Conservation (phyloP, 495 filamentous ascomycete species). For the Halenospora varia region DNA sequence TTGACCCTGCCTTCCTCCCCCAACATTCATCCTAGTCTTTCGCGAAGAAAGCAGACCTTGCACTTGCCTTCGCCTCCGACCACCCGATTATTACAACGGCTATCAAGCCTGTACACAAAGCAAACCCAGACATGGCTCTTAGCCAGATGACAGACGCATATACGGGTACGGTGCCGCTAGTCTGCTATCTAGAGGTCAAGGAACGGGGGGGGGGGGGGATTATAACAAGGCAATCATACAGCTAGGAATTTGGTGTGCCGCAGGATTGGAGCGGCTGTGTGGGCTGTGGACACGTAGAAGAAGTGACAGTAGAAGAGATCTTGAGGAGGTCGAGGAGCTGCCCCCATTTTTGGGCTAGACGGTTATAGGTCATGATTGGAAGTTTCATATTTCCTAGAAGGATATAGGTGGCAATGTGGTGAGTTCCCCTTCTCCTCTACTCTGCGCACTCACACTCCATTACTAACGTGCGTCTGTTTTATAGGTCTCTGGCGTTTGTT, state of each 20-base stretch:
- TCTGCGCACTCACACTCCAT: background rate
- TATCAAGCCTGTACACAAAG: too few relatives aligned
- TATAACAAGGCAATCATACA: conserved; percentile 17
- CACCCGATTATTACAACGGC: too few relatives aligned
- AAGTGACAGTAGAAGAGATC: conserved; percentile 4
- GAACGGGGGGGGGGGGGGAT: conserved; percentile 14
- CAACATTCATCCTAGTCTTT: too few relatives aligned
- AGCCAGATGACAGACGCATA: conserved; percentile 21
- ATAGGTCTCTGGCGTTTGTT: too few relatives aligned
- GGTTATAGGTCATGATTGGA: conserved; percentile 15
- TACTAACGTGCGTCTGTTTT: conserved; percentile 10
- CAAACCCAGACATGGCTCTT: conserved; percentile 8
- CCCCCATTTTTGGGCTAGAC: conserved; percentile 14
- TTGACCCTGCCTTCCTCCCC: too few relatives aligned
- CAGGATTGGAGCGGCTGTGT: conserved; percentile 11
- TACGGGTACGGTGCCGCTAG: conserved; percentile 16
- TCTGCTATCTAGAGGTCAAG: conserved; percentile 16
- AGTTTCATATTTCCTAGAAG: conserved; percentile 18
- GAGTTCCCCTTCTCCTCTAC: background rate
- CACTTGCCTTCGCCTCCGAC: too few relatives aligned
- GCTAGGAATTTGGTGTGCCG: conserved; percentile 16
- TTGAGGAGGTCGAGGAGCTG: conserved; percentile 9
- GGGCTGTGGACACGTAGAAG: conserved; percentile 2
- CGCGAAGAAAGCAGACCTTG: too few relatives aligned
- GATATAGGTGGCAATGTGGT: conserved; percentile 9